Evolutionary conservation across 2,329 filamentous ascomycete species (phyloP), one percentile per base, ranked within the genome.

Genomic region (Fusarium napiforme): DNA sequence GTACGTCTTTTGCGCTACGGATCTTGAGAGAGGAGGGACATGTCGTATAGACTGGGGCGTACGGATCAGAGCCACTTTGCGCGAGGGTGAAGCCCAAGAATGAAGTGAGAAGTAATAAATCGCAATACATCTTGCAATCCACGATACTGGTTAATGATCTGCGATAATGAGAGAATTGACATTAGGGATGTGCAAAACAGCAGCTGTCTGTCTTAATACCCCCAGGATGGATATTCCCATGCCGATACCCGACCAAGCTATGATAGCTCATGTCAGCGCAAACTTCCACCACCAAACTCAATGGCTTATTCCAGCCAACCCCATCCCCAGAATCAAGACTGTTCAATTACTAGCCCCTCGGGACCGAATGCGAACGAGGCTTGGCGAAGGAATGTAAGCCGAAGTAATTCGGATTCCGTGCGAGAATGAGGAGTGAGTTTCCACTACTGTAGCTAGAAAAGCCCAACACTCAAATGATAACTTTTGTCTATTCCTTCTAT

Each of bases 21-120:
- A 76, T 53, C 19, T 55, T 46, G n/a, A 76, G 15, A 6, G 68
- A 12, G 1, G 46, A 50, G 1, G 72, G 72, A 39, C 74, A 76
- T 55, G 47, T 12, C 1, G 57, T 61, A 34, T 76, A 76, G 15
- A 63, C 49, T 0, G 74, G 74, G 1, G 61, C 69, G 36, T 76
- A 76, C 3, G 69, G 71, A 15, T 73, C 65, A 23, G 46, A 50
- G 7, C 49, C 55, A 6, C 32, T 8, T 28, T 74, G 66, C 6
- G 71, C 62, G 1, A 53, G n/a, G 0, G 39, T 30, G 18, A 68
- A 10, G 18, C 36, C 19, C 12, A 67, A 43, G 12, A 26, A 23
- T 0, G 50, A 16, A 5, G 40, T 36, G 19, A 65, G 5, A 9
- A 73, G 30, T 2, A 68, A 26, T 0, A 68, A 9, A 21, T 42